Conservation (phyloP, 2,329 filamentous ascomycete genomes). For the Bipolaris cookei region DNA sequence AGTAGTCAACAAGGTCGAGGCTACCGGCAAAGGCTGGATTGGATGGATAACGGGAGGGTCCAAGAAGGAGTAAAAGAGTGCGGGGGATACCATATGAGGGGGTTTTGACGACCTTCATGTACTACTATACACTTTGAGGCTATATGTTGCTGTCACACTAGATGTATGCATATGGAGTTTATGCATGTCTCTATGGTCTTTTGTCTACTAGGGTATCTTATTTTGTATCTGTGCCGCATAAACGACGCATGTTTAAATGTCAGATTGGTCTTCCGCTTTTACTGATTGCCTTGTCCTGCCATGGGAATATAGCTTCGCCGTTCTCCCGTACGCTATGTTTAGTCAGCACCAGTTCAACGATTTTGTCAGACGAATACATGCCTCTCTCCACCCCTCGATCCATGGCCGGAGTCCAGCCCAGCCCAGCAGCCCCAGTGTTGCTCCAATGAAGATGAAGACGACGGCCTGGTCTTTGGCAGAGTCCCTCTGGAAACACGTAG, state of each 20-base stretch:
- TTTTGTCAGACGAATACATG: slow-evolving; percentile 36
- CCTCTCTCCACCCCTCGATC: slow-evolving; percentile 63
- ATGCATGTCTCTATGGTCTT: slow-evolving; percentile 28
- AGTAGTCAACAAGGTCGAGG: slow-evolving; percentile 44
- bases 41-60: slow-evolving; percentile 53
- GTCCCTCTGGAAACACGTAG: slow-evolving; percentile 72
- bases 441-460: slow-evolving; percentile 69
- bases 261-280: slow-evolving; percentile 2
- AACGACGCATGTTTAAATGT: slow-evolving; percentile 2
- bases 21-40: slow-evolving; percentile 54
- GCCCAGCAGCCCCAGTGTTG: slow-evolving; percentile 64
- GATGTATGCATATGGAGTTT: slow-evolving; percentile 45
- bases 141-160: slow-evolving; percentile 46
- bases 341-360: slow-evolving; percentile 1
- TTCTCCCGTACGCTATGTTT: slow-evolving; percentile 53
- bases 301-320: slow-evolving; percentile 61
- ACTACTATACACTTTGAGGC: slow-evolving; percentile 43
- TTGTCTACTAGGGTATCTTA: slow-evolving; percentile 34
- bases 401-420: slow-evolving; percentile 68
- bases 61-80: slow-evolving; percentile 35
- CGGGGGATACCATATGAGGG: background rate
- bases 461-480: slow-evolving; percentile 71
- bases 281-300: slow-evolving; percentile 41
- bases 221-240: slow-evolving; percentile 35
- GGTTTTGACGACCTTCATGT: slow-evolving; percentile 28